Evolutionary conservation across 202 grass and related monocot genomes (phyloP), one percentile per base, ranked within the genome.

Genomic region (Carex sylvatica): DNA sequence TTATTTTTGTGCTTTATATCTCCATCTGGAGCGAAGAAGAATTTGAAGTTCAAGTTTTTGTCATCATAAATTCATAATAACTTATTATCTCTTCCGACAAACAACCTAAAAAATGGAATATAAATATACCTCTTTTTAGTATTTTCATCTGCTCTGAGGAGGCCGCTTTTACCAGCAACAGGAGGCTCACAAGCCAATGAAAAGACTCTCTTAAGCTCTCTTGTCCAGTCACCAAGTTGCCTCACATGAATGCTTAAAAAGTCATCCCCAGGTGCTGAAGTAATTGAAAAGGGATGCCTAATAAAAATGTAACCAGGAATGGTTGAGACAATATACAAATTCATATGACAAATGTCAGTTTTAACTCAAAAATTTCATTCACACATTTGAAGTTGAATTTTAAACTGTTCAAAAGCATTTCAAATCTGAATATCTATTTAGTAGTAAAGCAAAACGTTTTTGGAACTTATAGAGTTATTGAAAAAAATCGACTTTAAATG

Each of bases 211-310:
- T 90, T 93, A 36, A 99, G 92, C 69, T 96, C 92, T 42, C 89
- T 75, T 74, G 96, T 99, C 96, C 96, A 99, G 74, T 99, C 96
- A 78, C 96, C 96, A 53, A 91, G 86, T 86, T 95, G 89, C 31
- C 96, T 89, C 53, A 99, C 92, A 86, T 99, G 96, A 80, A 99
- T 93, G 77, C 96, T 99, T 51, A 99, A 84, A 84, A 92, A 99
- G n/a, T 91, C 89, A 74, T 99, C 92, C 31, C 93, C 91, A 11
- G 96, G 96, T 65, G 96, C 92, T 1, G 96, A 99, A 75, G 96
- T 99, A 72, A 99, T 95, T 75, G 96, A 99, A 85, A 99, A 99
- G 22, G 96, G 96, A 86, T 99, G 96, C 96, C 95, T 98, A 88
- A 82, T 35, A 77, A 28, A 59, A 30, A 77, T 77, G 44, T 77